Percentiles rank a stretch among this genome's conserved stretches.
Conservation (phyloP, 2,329 filamentous ascomycete species). For the Ceratocystis destructans region DNA sequence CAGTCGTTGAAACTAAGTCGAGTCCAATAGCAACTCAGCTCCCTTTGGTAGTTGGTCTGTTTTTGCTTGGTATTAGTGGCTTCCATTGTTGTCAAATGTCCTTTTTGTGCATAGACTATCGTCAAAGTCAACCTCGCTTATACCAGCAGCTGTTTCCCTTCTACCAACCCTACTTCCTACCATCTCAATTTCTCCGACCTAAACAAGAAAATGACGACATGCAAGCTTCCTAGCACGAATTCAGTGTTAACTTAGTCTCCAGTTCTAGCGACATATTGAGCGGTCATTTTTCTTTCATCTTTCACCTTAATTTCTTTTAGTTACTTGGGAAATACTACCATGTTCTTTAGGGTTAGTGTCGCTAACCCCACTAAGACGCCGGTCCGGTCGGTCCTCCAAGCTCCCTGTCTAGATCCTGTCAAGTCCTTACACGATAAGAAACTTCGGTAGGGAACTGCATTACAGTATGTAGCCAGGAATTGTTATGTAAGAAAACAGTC, state of each 20-base stretch:
- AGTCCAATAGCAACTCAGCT: too few relatives aligned
- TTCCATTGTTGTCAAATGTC: too few relatives aligned
- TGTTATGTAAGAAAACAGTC: too few relatives aligned
- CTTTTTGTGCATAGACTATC: not conserved
- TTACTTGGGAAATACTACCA: not conserved
- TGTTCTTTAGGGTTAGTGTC: not conserved
- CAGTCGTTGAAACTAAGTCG: too few relatives aligned
- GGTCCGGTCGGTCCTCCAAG: not conserved
- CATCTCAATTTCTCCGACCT: not conserved
- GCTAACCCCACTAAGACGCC: conserved; percentile 2
- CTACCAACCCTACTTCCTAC: not conserved
- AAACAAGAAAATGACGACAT: conserved; percentile 2
- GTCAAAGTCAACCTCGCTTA: not conserved
- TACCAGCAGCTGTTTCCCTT: not conserved
- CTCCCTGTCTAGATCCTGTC: not conserved
- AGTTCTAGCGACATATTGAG: not conserved
- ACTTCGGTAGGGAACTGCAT: not conserved
- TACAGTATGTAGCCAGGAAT: too few relatives aligned
- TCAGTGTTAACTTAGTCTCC: not conserved
- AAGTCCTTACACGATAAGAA: not conserved
- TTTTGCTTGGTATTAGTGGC: too few relatives aligned
- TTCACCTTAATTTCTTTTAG: not conserved
- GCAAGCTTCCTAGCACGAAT: not conserved
- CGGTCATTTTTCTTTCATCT: not conserved
- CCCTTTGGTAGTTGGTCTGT: too few relatives aligned